These are phyloP conservation scores for Backusella liffmaniae DNA, from an alignment of 192 early-diverging fungal genomes.

Conservation along the genomic window DNA sequence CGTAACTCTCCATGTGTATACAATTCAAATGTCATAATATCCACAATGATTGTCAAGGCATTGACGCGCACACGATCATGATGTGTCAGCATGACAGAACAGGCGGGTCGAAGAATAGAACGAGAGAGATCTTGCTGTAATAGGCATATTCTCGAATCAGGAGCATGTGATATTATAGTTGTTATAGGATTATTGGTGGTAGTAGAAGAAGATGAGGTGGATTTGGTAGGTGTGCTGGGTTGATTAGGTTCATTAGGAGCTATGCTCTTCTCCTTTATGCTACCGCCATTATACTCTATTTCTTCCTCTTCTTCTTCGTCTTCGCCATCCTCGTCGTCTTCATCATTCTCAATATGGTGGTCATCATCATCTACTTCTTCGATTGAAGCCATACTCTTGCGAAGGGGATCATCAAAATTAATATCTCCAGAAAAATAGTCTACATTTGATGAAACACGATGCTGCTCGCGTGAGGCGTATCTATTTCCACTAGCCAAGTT, in stretches of 20 bases:
- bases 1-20: constrained; percentile 31
- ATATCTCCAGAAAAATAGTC: neutral
- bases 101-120: constrained; percentile 34
- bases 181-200: neutral
- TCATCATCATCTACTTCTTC: constrained; percentile 20
- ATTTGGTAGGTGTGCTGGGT: neutral
- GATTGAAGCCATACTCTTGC: constrained; percentile 12
- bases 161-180: neutral
- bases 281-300: neutral
- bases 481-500: constrained; percentile 23
- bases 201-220: neutral
- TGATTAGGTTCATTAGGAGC: constrained; percentile 2
- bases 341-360: neutral
- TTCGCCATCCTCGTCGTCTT: neutral
- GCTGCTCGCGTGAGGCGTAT: neutral
- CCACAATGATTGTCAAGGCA: constrained; percentile 34
- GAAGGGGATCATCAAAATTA: neutral
- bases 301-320: neutral
- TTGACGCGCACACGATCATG: constrained; percentile 39
- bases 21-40: constrained; percentile 34
- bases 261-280: constrained; percentile 10
- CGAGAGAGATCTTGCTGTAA: constrained; percentile 26
- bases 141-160: constrained; percentile 3
- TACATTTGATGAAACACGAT: neutral
- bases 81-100: constrained; percentile 35